phyloP scores from a whole-genome alignment of 2,329 filamentous ascomycete species.

The Cladophialophora exuberans region DNA sequence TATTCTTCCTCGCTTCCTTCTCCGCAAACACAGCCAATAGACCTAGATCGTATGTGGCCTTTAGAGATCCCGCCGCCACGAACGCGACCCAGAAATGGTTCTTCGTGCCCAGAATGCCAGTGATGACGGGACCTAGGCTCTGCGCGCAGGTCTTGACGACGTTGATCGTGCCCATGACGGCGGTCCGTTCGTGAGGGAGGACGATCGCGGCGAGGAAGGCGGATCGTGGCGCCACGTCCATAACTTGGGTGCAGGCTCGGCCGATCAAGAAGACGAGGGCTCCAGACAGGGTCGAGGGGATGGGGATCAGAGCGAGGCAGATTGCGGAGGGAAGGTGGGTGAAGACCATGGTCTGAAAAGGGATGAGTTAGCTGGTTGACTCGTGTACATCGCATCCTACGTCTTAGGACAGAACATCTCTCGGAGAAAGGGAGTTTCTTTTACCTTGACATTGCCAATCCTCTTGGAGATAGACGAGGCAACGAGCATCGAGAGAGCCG shows the following conservation, averaged over 20 bases:
- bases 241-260: constrained; percentile 65
- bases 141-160: constrained; percentile 64
- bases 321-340: constrained; percentile 65
- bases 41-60: constrained; percentile 62
- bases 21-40: constrained; percentile 44
- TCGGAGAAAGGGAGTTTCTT: not conserved
- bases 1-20: constrained; percentile 21
- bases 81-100: constrained; percentile 65
- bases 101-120: constrained; percentile 57
- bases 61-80: constrained; percentile 57
- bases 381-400: too few relatives aligned
- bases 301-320: constrained; percentile 62
- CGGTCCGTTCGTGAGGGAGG: constrained; percentile 66
- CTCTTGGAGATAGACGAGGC: constrained; percentile 55
- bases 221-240: constrained; percentile 69
- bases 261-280: constrained; percentile 62
- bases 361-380: not conserved
- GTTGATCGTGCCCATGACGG: constrained; percentile 69
- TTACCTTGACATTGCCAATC: constrained; percentile 54
- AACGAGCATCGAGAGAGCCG: constrained; percentile 47
- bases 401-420: too few relatives aligned
- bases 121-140: constrained; percentile 57
- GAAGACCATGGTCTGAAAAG: constrained; percentile 66
- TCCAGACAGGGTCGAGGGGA: constrained; percentile 54
- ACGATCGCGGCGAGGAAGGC: constrained; percentile 70